Evolutionary conservation across 1,139 yeast species (phyloP).

Genomic region (Pichia sp.): DNA sequence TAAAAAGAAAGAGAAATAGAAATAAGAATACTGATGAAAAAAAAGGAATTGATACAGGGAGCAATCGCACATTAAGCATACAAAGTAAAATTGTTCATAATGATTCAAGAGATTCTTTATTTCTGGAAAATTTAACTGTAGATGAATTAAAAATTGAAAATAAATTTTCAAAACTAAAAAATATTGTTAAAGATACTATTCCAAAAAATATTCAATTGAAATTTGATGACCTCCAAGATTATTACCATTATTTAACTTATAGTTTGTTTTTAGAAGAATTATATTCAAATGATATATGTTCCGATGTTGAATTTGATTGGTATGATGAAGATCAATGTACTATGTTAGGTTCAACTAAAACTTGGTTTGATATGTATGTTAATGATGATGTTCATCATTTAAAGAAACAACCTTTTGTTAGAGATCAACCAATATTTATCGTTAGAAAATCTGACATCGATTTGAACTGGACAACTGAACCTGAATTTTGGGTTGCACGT

Average conservation of each 20-base stretch:
- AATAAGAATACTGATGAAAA: not conserved
- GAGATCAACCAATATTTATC: constrained; percentile 41
- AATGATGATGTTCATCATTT: constrained; percentile 34
- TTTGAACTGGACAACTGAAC: constrained; percentile 33
- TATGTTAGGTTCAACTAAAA: constrained; percentile 28
- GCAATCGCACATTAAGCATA: too few relatives aligned
- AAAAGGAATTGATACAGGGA: not conserved
- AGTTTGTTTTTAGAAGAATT: constrained; percentile 59
- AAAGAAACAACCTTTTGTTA: constrained; percentile 43
- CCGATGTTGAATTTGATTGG: constrained; percentile 43
- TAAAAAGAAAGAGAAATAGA: not conserved
- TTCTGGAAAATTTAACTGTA: not conserved
- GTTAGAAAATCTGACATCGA: constrained; percentile 29
- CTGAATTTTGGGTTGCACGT: constrained; percentile 43
- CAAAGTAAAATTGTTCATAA: not conserved
- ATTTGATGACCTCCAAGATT: constrained; percentile 45
- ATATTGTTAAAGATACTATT: constrained; percentile 19
- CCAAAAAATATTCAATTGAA: constrained; percentile 36
- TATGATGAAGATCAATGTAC: constrained; percentile 31
- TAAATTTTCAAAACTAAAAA: constrained; percentile 15
- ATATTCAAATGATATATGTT: constrained; percentile 39
- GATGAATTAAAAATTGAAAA: constrained; percentile 15
- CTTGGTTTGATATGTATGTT: constrained; percentile 25
- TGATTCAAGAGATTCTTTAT: not conserved
- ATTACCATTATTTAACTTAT: constrained; percentile 54